Evolutionary conservation across 2,329 filamentous ascomycete genomes (phyloP).

Genomic region (Drechslerella stenobrocha): DNA sequence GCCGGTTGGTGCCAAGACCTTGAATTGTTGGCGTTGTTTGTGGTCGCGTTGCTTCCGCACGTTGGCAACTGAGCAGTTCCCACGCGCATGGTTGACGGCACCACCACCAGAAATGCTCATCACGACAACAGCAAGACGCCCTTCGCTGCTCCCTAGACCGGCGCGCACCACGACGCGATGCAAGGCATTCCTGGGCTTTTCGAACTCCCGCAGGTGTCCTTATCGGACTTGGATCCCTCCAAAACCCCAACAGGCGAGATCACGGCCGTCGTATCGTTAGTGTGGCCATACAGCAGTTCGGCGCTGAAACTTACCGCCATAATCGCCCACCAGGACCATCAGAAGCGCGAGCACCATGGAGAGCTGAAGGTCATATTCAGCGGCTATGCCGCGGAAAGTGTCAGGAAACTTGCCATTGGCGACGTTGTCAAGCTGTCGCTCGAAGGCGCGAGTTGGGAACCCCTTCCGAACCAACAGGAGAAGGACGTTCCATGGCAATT

Average conservation of each 20-base stretch:
- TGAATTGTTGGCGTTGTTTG: constrained; percentile 8
- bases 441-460: constrained; percentile 47
- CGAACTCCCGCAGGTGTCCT: constrained; percentile 21
- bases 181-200: constrained; percentile 22
- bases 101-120: background rate
- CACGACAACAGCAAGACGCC: constrained; percentile 13
- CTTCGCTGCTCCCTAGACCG: constrained; percentile 17
- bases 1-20: too few species aligned
- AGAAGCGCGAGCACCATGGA: constrained; percentile 35
- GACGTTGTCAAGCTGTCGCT: constrained; percentile 50
- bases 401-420: constrained; percentile 50
- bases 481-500: constrained; percentile 47
- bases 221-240: constrained; percentile 32
- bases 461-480: constrained; percentile 21
- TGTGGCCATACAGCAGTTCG: constrained; percentile 52
- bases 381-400: constrained; percentile 48
- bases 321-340: constrained; percentile 50
- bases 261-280: constrained; percentile 50
- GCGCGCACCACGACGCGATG: constrained; percentile 16
- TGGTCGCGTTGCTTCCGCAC: constrained; percentile 15
- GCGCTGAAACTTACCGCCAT: constrained; percentile 50
- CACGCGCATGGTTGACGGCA: too few species aligned
- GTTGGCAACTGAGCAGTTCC: background rate
- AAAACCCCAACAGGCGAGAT: constrained; percentile 38
- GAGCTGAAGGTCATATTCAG: constrained; percentile 51